Evolutionary conservation across 352 stramenopile species (phyloP), one percentile per base, ranked within the genome.

Genomic region (Thalassiosira allenii): DNA sequence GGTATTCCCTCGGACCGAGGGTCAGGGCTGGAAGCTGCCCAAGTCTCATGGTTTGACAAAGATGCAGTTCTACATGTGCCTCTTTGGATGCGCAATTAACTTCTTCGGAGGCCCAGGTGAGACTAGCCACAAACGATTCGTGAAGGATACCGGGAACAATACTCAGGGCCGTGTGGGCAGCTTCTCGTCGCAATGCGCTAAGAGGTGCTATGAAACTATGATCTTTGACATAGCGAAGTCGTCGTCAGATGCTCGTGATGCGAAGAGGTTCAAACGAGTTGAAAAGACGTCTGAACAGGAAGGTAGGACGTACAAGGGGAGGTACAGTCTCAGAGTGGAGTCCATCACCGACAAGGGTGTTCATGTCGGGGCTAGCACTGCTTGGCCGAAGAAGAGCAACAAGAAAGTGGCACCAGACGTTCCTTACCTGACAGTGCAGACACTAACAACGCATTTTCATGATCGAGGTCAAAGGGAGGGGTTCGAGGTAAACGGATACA

Each of bases 41-140:
- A 75, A 75, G 52, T 8, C 51, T 17, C 66, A 75, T 44, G 52
- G 66, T 9, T 52, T 75, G 5, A 70, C 49, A 2, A 71, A 75
- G 41, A 67, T 75, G 30, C 30, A 64, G 17, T 5, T 23, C 25
- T 75, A 56, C 33, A 75, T 75, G n/a, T 32, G 29, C 5, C 27
- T 57, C 20, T 75, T 67, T 40, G 66, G 66, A 11, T 75, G 11
- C 25, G 52, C 51, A 1, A 53, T 47, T 17, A 75, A 75, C 44
- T 75, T 75, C 27, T 75, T 40, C 51, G 66, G 66, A 43, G 51
- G 52, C 3, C 14, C 59, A 32, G 66, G 66, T 14, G 51, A 75
- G 25, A 33, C n/a, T 17, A 27, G 53, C 29, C 51, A 65, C 23
- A 75, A 75, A 68, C 2, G 20, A 1, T 75, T 68, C 59, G 32